Percentiles rank a stretch among this genome's conserved stretches.
phyloP scores from a whole-genome alignment of 768 basidiomycete genomes.

The Boletus huronensis region DNA sequence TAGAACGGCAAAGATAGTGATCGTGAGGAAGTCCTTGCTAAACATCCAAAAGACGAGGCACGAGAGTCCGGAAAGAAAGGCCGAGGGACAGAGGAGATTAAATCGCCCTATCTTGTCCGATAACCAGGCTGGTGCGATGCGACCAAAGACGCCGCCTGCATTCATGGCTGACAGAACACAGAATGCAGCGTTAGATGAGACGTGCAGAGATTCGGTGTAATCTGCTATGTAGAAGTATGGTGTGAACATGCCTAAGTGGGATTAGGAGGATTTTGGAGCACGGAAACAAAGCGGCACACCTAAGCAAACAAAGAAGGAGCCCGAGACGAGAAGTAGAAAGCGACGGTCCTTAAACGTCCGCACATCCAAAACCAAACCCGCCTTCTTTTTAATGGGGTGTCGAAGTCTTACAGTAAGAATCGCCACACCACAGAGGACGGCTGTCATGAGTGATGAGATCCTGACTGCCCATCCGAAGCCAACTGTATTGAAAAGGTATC shows the following conservation, averaged over 20 bases:
- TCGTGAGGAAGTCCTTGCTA: constrained; percentile 35
- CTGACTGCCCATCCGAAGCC: constrained; percentile 66
- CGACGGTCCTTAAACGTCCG: constrained; percentile 42
- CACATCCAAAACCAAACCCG: constrained; percentile 21
- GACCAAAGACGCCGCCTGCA: constrained; percentile 62
- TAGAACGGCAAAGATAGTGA: constrained; percentile 49
- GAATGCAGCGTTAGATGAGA: constrained; percentile 42
- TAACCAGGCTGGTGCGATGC: constrained; percentile 58
- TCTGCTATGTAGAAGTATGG: constrained; percentile 70
- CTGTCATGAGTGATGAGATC: constrained; percentile 50
- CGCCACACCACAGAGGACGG: constrained; percentile 45
- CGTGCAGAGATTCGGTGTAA: constrained; percentile 44
- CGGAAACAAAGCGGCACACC: constrained; percentile 39
- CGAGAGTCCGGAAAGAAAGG: constrained; percentile 58
- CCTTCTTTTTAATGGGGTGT: constrained; percentile 14
- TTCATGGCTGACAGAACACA: constrained; percentile 66
- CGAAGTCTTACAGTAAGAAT: constrained; percentile 44
- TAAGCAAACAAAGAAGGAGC: constrained; percentile 57
- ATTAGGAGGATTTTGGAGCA: constrained; percentile 1
- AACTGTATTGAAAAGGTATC: constrained; percentile 48
- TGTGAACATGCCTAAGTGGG: constrained; percentile 56
- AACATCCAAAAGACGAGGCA: constrained; percentile 59
- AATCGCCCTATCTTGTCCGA: constrained; percentile 66
- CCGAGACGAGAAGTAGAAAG: constrained; percentile 52
- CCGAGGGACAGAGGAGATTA: constrained; percentile 62